Evolutionary conservation across 371 early-diverging fungal genomes (phyloP), one percentile per base, ranked within the genome.

Genomic region (Mucor saturninus): DNA sequence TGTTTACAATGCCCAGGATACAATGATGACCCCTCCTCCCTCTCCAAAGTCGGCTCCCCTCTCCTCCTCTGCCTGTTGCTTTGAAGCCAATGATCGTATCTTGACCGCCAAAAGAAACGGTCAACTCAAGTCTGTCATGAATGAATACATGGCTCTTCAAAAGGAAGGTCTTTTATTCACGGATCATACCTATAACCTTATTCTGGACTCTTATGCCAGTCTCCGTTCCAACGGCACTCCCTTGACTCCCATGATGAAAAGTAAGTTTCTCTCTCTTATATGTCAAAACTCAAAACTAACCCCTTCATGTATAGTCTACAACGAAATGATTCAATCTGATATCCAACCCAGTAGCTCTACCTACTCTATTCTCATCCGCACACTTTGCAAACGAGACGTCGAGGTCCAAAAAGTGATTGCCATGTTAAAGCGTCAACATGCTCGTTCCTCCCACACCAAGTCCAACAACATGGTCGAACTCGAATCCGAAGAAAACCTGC

Each of bases 391-490:
- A 49, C 79, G 83, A 53, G 84, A 82, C 59, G 73, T 74, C 2
- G 84, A 84, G 58, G 80, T 84, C 2, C 80, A 76, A 72, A 79
- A 80, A 32, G 74, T 72, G 6, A 62, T 76, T 50, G 72, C 77
- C 48, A 79, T 77, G 79, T 61, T 78, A 7, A 70, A 74, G 61
- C 72, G 74, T 38, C 74, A 80, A 51, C 64, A 65, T 35, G 71
- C 67, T 45, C 76, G 79, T 29, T 59, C 71, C 6, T 53, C 61
- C 9, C 38, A 38, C n/a, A 62, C 59, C 29, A 56, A 49, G 46
- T 54, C 60, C 13, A 67, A 69, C 11, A 73, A 76, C 35, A 74
- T 77, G 40, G 52, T 60, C 8, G 56, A 61, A 13, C 50, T 79
- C 5, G 75, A 82, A 55, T 39, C 70, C 11, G 83, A 82, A 56